Evolutionary conservation across 148 eudicot genomes (phyloP), one percentile per base, ranked within the genome.

Genomic region (Simmondsia chinensis): DNA sequence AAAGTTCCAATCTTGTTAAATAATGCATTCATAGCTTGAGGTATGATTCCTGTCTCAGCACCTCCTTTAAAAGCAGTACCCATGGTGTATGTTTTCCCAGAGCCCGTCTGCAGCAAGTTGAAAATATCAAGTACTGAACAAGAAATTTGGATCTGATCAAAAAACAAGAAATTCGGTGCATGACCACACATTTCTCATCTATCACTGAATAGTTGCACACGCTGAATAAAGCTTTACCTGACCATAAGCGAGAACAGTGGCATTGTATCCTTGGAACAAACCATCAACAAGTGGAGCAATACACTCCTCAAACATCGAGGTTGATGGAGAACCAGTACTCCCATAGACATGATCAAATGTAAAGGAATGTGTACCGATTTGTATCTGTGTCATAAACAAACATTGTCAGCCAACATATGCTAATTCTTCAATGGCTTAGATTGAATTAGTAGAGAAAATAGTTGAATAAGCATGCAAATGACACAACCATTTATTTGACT

Each of bases 11-110:
- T 82, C 66, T 86, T 79, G 69, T 59, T 61, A 64, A 86, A 91
- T 48, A 91, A 67, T 48, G 82, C 70, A 62, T 46, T 68, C 95
- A 91, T 82, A 51, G 59, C 99, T 70, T 72, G 80, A 48, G 99
- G 99, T 58, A 91, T 81, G 39, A 91, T 59, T 59, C 99, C 99
- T 2, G 60, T 64, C 12, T 77, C 80, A 16, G 39, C 55, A 35
- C 81, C 99, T 37, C 86, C 99, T 65, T 68, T 74, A 55, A 77
- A 69, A 51, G 94, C 77, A 37, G 95, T 85, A 46, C 95, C 95
- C 99, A 91, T 91, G 2, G 99, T 91, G 63, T 91, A 91, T 20
- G 99, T 91, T 71, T 91, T 91, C n/a, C 99, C 99, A 23, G 99
- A 91, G 21, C 99, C 99, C 4, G 99, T 91, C 99, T 91, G 82